These are phyloP conservation scores for Lineolata rhizophorae DNA, from an alignment of 495 filamentous ascomycete genomes.

Conservation along the genomic window DNA sequence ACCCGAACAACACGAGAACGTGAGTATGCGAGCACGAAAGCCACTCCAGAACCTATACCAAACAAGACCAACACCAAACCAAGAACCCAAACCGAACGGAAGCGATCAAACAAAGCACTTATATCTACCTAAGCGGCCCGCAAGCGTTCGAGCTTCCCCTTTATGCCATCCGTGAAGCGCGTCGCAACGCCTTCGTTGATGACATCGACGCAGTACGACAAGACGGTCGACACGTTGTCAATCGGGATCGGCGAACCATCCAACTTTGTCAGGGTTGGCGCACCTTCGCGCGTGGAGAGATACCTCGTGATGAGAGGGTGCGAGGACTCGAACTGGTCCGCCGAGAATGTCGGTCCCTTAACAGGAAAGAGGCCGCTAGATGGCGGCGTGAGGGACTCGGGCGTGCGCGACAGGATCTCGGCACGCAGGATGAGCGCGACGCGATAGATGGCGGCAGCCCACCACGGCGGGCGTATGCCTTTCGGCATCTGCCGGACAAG, in stretches of 20 bases:
- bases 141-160: constrained; percentile 16
- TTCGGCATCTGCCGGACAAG: constrained; percentile 22
- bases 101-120: constrained; percentile 1
- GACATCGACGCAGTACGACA: constrained; percentile 20
- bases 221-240: constrained; percentile 13
- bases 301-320: constrained; percentile 19
- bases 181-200: constrained; percentile 19
- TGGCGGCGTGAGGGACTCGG: constrained; percentile 10
- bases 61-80: no score
- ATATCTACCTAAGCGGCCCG: no score
- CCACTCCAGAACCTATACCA: no score
- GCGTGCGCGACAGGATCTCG: constrained; percentile 13
- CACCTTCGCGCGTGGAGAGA: constrained; percentile 17
- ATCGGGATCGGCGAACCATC: constrained; percentile 17
- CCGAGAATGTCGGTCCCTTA: constrained; percentile 12
- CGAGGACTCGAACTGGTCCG: constrained; percentile 16
- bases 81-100: no score
- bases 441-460: constrained; percentile 20
- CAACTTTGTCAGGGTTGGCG: constrained; percentile 16
- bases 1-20: no score
- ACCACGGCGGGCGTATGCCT: constrained; percentile 20
- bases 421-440: constrained; percentile 18
- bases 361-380: constrained; percentile 7
- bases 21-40: no score
- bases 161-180: constrained; percentile 20